phyloP scores from a whole-genome alignment of 2,329 filamentous ascomycete genomes.

The Talaromyces sp. region DNA sequence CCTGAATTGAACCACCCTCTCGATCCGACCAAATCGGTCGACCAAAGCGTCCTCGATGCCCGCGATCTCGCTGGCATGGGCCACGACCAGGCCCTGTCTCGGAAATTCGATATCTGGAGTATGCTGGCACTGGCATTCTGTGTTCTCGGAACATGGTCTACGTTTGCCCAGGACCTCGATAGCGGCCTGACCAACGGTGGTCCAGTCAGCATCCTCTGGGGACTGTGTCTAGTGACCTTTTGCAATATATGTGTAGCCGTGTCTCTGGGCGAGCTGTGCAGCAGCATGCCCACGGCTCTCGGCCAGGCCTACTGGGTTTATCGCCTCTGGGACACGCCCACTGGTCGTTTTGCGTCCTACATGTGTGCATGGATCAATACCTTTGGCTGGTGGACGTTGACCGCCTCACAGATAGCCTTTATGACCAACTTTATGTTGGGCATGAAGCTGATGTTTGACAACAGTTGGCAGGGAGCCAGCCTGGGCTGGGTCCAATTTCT shows the following conservation, averaged over 20 bases:
- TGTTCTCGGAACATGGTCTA: conserved; percentile 56
- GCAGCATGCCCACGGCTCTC: conserved; percentile 56
- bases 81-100: conserved; percentile 39
- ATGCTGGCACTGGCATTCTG: conserved; percentile 57
- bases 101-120: conserved; percentile 52
- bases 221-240: conserved; percentile 48
- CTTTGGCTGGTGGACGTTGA: conserved; percentile 57
- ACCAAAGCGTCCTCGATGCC: conserved; percentile 37
- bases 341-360: conserved; percentile 51
- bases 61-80: conserved; percentile 38
- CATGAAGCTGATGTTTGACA: conserved; percentile 53
- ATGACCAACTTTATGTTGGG: conserved; percentile 56
- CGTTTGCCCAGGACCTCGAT: conserved; percentile 51
- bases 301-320: conserved; percentile 58
- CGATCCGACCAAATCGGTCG: conserved; percentile 11
- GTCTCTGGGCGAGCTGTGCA: conserved; percentile 54
- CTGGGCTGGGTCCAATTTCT: conserved; percentile 53
- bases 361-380: conserved; percentile 59
- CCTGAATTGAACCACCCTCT: conserved; percentile 7
- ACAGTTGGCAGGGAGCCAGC: conserved; percentile 42
- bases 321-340: conserved; percentile 34
- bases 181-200: conserved; percentile 54
- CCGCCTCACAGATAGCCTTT: conserved; percentile 54
- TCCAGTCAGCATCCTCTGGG: conserved; percentile 53
- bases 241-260: conserved; percentile 53